Percentiles rank a stretch among this genome's conserved stretches.
phyloP scores from a whole-genome alignment of 1,284 basidiomycete genomes.

The Meira miltonrushii region DNA sequence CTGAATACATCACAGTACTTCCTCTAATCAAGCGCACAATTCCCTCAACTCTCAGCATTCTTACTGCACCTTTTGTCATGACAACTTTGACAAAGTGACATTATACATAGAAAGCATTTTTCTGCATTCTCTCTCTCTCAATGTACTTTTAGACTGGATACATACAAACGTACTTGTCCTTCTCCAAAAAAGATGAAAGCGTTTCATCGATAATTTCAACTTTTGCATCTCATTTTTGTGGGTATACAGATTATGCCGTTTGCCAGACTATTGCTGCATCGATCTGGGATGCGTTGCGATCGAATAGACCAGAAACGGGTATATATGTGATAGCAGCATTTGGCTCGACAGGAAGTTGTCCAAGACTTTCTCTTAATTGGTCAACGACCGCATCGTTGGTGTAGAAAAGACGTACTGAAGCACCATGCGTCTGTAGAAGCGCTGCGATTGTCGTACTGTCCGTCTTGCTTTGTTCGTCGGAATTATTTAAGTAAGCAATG shows the following conservation, averaged over 20 bases:
- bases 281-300: background rate
- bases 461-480: too few species aligned
- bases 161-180: background rate
- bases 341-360: too few species aligned
- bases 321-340: constrained; percentile 1
- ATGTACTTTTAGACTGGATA: constrained; percentile 1
- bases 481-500: too few species aligned
- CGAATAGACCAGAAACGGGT: constrained; percentile 16
- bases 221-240: too few species aligned
- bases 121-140: background rate
- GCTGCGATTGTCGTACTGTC: too few species aligned
- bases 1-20: constrained; percentile 32
- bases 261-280: constrained; percentile 26
- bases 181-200: background rate
- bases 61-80: background rate
- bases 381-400: too few species aligned
- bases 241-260: too few species aligned
- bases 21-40: constrained; percentile 14
- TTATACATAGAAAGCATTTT: background rate
- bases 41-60: background rate
- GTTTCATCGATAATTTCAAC: too few species aligned
- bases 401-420: too few species aligned
- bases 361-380: too few species aligned
- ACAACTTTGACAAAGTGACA: too few species aligned
- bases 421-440: too few species aligned